A percentile compares a stretch with the other conserved stretches of the same genome.
These are phyloP conservation scores for Lecanosticta acicola DNA, from an alignment of 2,329 filamentous ascomycete genomes.

Conservation along the genomic window DNA sequence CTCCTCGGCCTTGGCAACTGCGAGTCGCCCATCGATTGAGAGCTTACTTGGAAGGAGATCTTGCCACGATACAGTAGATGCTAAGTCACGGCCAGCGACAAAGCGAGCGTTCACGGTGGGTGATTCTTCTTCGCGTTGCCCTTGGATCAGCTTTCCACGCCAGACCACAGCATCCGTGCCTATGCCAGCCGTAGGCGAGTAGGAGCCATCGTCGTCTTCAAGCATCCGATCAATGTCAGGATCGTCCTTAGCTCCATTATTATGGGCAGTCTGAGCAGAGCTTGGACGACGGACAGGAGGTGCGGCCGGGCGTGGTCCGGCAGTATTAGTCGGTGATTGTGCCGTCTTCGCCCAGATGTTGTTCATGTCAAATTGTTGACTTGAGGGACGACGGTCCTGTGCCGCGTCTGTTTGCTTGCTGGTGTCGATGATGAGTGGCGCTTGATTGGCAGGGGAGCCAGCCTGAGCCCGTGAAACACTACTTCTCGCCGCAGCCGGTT, in stretches of 20 bases:
- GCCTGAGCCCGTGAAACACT: not conserved
- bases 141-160: constrained; percentile 59
- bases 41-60: constrained; percentile 66
- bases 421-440: constrained; percentile 19
- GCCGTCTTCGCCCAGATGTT: constrained; percentile 74
- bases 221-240: constrained; percentile 86
- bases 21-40: constrained; percentile 72
- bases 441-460: constrained; percentile 9
- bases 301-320: constrained; percentile 41
- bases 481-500: constrained; percentile 10
- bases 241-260: constrained; percentile 62
- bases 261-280: constrained; percentile 27
- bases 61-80: constrained; percentile 62
- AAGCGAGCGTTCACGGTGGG: constrained; percentile 66
- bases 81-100: constrained; percentile 77
- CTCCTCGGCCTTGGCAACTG: constrained; percentile 75
- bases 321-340: constrained; percentile 58
- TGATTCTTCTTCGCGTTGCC: constrained; percentile 33
- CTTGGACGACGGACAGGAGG: constrained; percentile 40
- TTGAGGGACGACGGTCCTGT: constrained; percentile 32
- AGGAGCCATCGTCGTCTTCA: constrained; percentile 73
- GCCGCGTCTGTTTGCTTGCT: constrained; percentile 10
- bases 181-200: constrained; percentile 70
- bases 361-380: constrained; percentile 65
- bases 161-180: constrained; percentile 64